Conservation (phyloP, 768 basidiomycete genomes). For the Phylloporus sp. region DNA sequence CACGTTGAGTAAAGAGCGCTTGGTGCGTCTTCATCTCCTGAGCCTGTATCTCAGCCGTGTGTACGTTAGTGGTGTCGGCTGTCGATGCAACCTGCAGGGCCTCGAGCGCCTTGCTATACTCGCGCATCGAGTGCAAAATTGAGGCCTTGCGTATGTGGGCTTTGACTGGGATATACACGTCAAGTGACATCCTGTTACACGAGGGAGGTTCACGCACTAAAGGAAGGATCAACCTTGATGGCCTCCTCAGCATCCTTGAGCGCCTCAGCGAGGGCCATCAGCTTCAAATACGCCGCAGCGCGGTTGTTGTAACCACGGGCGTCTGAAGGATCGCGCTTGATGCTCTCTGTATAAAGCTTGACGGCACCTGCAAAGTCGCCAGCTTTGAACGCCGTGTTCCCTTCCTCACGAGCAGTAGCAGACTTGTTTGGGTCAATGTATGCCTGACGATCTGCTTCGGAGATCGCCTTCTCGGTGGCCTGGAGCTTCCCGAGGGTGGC, state of each 20-base stretch:
- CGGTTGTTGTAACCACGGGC: slow-evolving; percentile 96
- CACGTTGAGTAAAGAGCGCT: slow-evolving; percentile 74
- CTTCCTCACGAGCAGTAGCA: slow-evolving; percentile 82
- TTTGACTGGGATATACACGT: slow-evolving; percentile 50
- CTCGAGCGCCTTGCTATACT: slow-evolving; percentile 83
- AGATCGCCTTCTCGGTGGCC: slow-evolving; percentile 72
- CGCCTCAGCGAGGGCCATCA: slow-evolving; percentile 89
- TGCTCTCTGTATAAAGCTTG: slow-evolving; percentile 90
- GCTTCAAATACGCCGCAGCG: slow-evolving; percentile 95
- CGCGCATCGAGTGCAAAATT: slow-evolving; percentile 86
- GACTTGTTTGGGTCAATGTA: slow-evolving; percentile 88
- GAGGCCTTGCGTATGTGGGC: slow-evolving; percentile 92
- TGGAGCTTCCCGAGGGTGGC: slow-evolving; percentile 89
- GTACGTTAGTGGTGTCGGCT: slow-evolving; percentile 76
- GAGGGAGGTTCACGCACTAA: slow-evolving; percentile 47
- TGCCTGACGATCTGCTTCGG: slow-evolving; percentile 72
- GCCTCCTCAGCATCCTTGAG: slow-evolving; percentile 94
- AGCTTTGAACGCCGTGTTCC: slow-evolving; percentile 86
- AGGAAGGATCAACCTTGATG: slow-evolving; percentile 84
- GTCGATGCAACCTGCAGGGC: slow-evolving; percentile 74
- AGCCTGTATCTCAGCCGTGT: slow-evolving; percentile 76
- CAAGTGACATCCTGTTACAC: neutral
- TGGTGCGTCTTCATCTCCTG: slow-evolving; percentile 78
- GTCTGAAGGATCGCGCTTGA: slow-evolving; percentile 91
- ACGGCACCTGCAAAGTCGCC: slow-evolving; percentile 92